Percentiles rank a stretch among this genome's conserved stretches.
These are phyloP conservation scores for Teunomyces tritomae DNA, from an alignment of 805 yeast species.

Conservation along the genomic window DNA sequence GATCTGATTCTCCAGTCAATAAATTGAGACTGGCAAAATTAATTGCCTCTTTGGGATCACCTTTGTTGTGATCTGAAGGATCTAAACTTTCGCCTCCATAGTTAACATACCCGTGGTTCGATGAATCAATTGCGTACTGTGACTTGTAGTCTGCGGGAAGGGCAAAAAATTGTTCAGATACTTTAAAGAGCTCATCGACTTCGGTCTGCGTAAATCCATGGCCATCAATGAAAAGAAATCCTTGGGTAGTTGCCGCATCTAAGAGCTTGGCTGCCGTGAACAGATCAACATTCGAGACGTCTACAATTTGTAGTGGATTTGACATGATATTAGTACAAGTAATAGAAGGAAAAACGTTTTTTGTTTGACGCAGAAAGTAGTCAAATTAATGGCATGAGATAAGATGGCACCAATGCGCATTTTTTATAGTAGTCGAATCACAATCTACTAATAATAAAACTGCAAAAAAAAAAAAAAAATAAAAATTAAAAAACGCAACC, in stretches of 20 bases:
- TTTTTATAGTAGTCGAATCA: background rate
- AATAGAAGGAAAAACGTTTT: too few relatives aligned
- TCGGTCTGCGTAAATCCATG: constrained; percentile 59
- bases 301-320: constrained; percentile 57
- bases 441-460: too few relatives aligned
- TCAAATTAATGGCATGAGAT: background rate
- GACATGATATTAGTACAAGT: constrained; percentile 1
- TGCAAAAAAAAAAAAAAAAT: background rate
- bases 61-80: constrained; percentile 33
- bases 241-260: constrained; percentile 60
- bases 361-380: too few relatives aligned
- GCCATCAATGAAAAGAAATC: constrained; percentile 66
- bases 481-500: background rate
- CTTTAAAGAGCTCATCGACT: constrained; percentile 47
- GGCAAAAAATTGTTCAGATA: constrained; percentile 51
- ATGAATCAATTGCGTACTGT: constrained; percentile 47
- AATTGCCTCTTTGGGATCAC: constrained; percentile 69
- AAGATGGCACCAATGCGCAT: background rate
- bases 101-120: constrained; percentile 61
- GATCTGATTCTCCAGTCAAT: constrained; percentile 38
- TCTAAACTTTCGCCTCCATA: constrained; percentile 53
- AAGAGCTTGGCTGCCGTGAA: constrained; percentile 51
- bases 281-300: constrained; percentile 45
- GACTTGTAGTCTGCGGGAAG: constrained; percentile 51
- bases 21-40: constrained; percentile 60